Evolutionary conservation across 139 green algal genomes (phyloP).

Genomic region (Ettlia oleoabundans): DNA sequence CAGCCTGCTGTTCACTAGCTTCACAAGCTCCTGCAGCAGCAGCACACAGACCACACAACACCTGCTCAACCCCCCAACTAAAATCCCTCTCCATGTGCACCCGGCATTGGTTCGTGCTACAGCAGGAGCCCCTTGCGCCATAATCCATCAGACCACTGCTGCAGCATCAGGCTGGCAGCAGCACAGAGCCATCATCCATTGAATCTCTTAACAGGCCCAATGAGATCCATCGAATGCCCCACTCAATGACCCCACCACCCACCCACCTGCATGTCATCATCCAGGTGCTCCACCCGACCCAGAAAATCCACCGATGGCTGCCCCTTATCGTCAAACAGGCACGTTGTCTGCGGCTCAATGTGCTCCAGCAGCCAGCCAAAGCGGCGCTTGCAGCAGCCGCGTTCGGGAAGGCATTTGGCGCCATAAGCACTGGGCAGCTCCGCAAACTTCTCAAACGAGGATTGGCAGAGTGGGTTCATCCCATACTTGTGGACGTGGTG

Average conservation of each 20-base stretch:
- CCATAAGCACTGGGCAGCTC: constrained; percentile 12
- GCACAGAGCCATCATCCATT: no score
- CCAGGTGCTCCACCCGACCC: constrained; percentile 19
- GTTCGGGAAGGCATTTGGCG: constrained; percentile 21
- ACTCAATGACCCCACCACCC: no score
- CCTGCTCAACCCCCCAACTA: no score
- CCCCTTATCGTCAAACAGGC: constrained; percentile 32
- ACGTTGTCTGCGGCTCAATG: constrained; percentile 23
- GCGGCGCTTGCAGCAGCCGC: constrained; percentile 22
- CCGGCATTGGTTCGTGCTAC: no score
- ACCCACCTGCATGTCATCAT: constrained; percentile 24
- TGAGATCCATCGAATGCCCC: no score
- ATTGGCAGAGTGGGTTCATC: constrained; percentile 6
- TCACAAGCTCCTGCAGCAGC: constrained; percentile 3
- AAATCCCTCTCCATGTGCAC: no score
- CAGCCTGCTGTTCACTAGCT: constrained; percentile 17
- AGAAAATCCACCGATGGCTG: constrained; percentile 25
- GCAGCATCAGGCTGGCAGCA: no score
- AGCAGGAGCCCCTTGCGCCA: no score
- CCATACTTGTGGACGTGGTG: constrained; percentile 30
- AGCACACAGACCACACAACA: neutral
- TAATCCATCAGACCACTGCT: no score
- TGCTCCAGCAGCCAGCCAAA: constrained; percentile 38
- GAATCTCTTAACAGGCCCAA: no score
- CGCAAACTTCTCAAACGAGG: neutral